Base-by-base conservation (phyloP, 495 filamentous ascomycete genomes). In the Penicillium diatomitis region DNA sequence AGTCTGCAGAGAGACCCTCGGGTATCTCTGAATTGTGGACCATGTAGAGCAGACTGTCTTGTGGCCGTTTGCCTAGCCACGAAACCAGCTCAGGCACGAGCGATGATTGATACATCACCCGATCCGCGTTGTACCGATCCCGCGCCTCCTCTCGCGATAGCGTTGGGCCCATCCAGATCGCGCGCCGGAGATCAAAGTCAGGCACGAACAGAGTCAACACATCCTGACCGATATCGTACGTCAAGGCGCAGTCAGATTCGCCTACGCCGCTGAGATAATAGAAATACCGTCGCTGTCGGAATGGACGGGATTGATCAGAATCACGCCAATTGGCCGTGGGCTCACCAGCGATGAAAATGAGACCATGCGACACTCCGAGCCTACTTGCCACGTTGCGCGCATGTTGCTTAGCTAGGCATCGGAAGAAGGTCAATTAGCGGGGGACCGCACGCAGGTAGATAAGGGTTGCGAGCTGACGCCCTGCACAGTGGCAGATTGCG, bases 81-180 rank as follows among this genome's bases (percentile, higher is more conserved):
- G 46, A 39, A 45, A 74, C 66, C 6, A 92, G 67, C 36, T 78
- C 74, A 31, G 71, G 60, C 57, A 84, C 78, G 32, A 96, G 65
- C 27, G 86, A 81, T 44, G 69, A 75, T 7, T 79, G 79, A 50
- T 81, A 81, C 31, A 72, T 73, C 41, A 88, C 87, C 6, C 75
- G 72, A 59, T 96, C 91, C 54, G 96, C 78, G 60, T 98, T 88
- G 64, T 85, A 96, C 38, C 59, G 66, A 32, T 62, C 55, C 49
- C 79, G 67, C 10, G 91, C 92, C 53, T 95, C 86, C 34, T 86
- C 75, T 38, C 73, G 60, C 6, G 80, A 81, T 43, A 94, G 66
- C 1, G 92, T 92, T 20, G 95, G 81, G n/a, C 92, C 94, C 47
- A 85, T 85, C 92, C 92, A 97, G 56, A 97, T 87, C 4, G 95